Evolutionary conservation across 345 rosid genomes (phyloP).

Genomic region (Xanthoceras sorbifolium): DNA sequence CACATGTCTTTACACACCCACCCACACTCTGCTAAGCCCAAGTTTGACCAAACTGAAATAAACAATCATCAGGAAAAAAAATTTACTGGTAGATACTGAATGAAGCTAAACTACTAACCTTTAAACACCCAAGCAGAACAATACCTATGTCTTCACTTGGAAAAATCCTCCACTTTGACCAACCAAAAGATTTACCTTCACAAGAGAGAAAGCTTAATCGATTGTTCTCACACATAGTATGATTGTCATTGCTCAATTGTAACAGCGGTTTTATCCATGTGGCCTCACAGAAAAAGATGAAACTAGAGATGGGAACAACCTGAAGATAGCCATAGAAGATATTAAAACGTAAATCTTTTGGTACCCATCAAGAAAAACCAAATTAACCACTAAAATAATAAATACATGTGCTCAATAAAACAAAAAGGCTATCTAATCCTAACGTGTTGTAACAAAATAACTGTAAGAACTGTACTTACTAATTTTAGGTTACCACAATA

Average conservation of each 20-base stretch:
- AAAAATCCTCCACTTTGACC: constrained; percentile 48
- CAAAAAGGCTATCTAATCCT: constrained; percentile 6
- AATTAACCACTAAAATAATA: not conserved
- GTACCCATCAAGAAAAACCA: not conserved
- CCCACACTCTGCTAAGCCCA: not conserved
- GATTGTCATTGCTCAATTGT: constrained; percentile 27
- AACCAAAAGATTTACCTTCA: constrained; percentile 34
- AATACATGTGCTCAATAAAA: too few species aligned
- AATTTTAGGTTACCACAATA: constrained; percentile 51
- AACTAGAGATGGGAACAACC: constrained; percentile 72
- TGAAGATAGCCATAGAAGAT: constrained; percentile 31
- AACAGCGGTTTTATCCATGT: constrained; percentile 37
- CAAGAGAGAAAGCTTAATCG: constrained; percentile 24
- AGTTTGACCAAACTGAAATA: constrained; percentile 5
- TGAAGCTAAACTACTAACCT: constrained; percentile 47
- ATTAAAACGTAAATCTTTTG: constrained; percentile 7
- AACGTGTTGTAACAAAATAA: not conserved
- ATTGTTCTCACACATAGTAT: constrained; percentile 18
- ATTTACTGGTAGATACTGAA: not conserved
- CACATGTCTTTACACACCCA: not conserved
- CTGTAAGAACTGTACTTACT: constrained; percentile 42
- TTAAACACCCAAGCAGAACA: constrained; percentile 65
- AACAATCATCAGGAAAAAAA: not conserved
- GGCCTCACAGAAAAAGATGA: constrained; percentile 58
- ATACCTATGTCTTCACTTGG: constrained; percentile 53